These are phyloP conservation scores for Simplicillium sp. DNA, from an alignment of 2,329 filamentous ascomycete genomes.

Conservation along the genomic window DNA sequence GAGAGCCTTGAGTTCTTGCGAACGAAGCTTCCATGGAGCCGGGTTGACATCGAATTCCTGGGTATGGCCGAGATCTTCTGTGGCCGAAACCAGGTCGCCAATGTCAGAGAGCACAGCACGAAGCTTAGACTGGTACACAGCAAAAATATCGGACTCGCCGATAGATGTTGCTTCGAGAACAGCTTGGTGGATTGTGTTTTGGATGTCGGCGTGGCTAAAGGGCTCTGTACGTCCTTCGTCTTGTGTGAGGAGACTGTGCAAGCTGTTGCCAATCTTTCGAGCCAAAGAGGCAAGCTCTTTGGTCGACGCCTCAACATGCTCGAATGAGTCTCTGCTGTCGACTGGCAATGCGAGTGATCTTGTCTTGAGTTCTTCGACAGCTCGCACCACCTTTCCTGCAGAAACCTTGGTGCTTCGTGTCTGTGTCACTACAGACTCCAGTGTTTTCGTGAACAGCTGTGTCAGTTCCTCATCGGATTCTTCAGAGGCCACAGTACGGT, in stretches of 20 bases:
- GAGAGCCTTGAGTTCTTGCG: conserved; percentile 71
- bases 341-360: conserved; percentile 65
- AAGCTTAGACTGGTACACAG: conserved; percentile 57
- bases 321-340: conserved; percentile 60
- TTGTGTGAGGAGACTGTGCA: conserved; percentile 53
- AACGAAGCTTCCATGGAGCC: conserved; percentile 76
- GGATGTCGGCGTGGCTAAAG: conserved; percentile 57
- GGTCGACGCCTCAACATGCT: conserved; percentile 56
- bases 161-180: conserved; percentile 36
- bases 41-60: conserved; percentile 69
- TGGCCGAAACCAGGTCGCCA: conserved; percentile 60
- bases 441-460: conserved; percentile 58
- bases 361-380: conserved; percentile 67
- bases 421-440: conserved; percentile 63
- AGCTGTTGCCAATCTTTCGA: conserved; percentile 54
- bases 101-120: conserved; percentile 55
- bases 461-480: conserved; percentile 53
- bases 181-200: conserved; percentile 50
- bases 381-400: conserved; percentile 66
- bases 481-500: conserved; percentile 46
- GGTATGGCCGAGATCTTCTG: conserved; percentile 61
- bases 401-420: conserved; percentile 78
- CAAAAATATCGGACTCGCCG: conserved; percentile 60
- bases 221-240: conserved; percentile 64
- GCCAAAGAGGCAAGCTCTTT: conserved; percentile 57